Evolutionary conservation across 305 asterid genomes (phyloP).

Genomic region (Fraxinus baroniana): DNA sequence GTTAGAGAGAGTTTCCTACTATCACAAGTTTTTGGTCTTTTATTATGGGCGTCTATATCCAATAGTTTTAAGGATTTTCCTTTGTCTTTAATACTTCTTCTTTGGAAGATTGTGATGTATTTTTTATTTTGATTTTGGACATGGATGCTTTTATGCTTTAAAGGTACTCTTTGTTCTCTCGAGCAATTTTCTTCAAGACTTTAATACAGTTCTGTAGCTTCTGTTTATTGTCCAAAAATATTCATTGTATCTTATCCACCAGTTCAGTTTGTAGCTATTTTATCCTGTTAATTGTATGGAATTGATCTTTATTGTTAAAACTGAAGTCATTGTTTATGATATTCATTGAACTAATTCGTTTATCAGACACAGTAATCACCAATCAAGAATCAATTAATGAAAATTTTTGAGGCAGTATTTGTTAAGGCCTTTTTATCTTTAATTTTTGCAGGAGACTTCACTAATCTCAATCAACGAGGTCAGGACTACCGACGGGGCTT

Average conservation of each 20-base stretch:
- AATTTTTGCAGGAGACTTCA: constrained; percentile 61
- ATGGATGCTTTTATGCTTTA: neutral
- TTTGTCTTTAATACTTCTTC: neutral
- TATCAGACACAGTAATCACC: neutral
- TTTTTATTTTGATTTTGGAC: neutral
- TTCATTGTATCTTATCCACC: neutral
- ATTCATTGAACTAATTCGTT: neutral
- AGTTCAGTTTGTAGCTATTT: constrained; percentile 6
- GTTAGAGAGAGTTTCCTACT: neutral
- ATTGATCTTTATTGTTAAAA: constrained; percentile 6
- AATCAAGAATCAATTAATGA: constrained; percentile 15
- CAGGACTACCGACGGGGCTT: constrained; percentile 74
- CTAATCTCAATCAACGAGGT: constrained; percentile 57
- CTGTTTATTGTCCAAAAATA: neutral
- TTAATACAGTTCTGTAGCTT: neutral
- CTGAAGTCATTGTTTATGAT: constrained; percentile 1
- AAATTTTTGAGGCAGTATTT: constrained; percentile 4
- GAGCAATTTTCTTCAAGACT: neutral
- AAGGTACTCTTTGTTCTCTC: neutral
- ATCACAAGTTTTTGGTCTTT: neutral
- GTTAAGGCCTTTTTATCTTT: constrained; percentile 26
- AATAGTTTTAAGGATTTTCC: neutral
- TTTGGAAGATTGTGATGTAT: neutral
- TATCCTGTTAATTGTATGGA: constrained; percentile 15
- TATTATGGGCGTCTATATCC: neutral